phyloP scores from a whole-genome alignment of 1,139 yeast genomes.

The Candida dubliniensis region DNA sequence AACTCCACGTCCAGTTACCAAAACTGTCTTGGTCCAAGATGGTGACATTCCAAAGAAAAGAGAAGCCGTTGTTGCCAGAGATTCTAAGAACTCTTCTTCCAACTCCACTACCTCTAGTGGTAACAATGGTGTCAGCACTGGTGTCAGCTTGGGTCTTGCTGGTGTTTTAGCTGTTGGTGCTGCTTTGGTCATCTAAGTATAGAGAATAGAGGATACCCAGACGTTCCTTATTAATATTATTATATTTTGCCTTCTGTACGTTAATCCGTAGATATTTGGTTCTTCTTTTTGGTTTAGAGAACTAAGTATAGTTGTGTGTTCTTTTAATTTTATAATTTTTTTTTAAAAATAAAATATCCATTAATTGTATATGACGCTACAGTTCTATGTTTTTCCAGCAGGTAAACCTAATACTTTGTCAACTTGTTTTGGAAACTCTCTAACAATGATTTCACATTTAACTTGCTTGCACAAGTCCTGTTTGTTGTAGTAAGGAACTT shows the following conservation, averaged over 20 bases:
- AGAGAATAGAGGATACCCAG: not conserved
- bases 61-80: constrained; percentile 12
- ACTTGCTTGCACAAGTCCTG: constrained; percentile 78
- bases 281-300: not conserved
- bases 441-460: constrained; percentile 75
- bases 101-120: constrained; percentile 19
- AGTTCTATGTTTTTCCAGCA: constrained; percentile 4
- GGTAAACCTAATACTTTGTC: constrained; percentile 26
- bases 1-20: constrained; percentile 30
- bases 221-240: not conserved
- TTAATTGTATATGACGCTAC: not conserved
- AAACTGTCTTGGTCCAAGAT: constrained; percentile 25
- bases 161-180: constrained; percentile 39
- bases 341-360: not conserved
- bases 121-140: constrained; percentile 22
- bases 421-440: constrained; percentile 68
- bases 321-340: not conserved
- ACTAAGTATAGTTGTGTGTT: not conserved
- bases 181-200: constrained; percentile 23
- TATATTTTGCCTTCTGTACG: not conserved
- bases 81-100: constrained; percentile 11
- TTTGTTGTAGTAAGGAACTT: constrained; percentile 59
- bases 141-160: constrained; percentile 31
- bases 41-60: constrained; percentile 10
- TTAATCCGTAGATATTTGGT: no score